Base-by-base conservation (phyloP, 2,329 filamentous ascomycete species). In the Phyllosticta paracitricarpa region DNA sequence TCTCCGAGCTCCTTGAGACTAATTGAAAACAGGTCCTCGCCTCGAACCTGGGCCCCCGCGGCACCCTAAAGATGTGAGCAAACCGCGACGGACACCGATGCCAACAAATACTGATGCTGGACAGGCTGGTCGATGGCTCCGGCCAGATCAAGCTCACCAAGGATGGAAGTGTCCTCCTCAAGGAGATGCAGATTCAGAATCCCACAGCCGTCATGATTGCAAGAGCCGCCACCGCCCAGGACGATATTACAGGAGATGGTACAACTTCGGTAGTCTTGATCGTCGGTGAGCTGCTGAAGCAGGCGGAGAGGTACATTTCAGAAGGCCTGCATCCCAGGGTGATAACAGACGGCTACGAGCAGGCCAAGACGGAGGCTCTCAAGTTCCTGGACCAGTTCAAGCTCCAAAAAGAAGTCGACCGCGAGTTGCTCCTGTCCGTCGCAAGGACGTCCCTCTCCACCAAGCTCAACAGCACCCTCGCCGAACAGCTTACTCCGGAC, bases 371-470 rank as follows among this genome's bases (percentile, higher is more conserved):
- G 28, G 94, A 97, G 78, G 83, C 94, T 19, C 79, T 99, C 40
- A 95, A 94, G 87, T 99, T 97, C 77, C 85, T 99, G 61, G 93
- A 99, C 73, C 77, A 83, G 53, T 99, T 99, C 84, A 97, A 97
- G 81, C 82, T 97, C 59, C 78, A 86, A 65, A 88, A 87, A 72
- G 86, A 94, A 68, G 89, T 97, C 65, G 94, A 99, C 77, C 86
- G 94, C 70, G 94, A 99, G 76, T 86, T 99, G 59, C 84, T 99
- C 63, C 82, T 97, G 59, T 96, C 87, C 64, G 94, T 99, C 62
- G 94, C 94, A 58, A 86, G 91, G 68, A 99, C 94, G 52, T 97
- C 93, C 56, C 86, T 99, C 61, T 88, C 93, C 53, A 99, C 94
- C 30, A 99, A 99, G 80, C 83, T 99, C 67, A 96, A 96, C 78